Base-by-base conservation (phyloP, 768 basidiomycete genomes). In the Mycena amicta region DNA sequence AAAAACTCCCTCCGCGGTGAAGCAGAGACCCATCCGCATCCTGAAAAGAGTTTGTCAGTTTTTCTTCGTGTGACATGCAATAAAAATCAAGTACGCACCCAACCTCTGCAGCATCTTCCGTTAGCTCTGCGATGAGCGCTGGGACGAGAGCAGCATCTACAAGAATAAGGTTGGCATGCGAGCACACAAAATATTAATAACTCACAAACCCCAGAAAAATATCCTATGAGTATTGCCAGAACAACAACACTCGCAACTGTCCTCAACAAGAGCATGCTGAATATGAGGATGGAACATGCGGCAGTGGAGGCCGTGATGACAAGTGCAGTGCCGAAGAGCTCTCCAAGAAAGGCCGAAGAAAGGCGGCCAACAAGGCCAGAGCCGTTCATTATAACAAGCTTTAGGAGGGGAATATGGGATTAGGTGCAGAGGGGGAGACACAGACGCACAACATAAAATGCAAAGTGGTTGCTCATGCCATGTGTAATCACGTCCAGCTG, bases 401-500 rank as follows among this genome's bases (percentile, higher is more conserved):
- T 33, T 4, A 57, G 57, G 33, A 63, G 57, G 3, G 63, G 64
- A 51, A 61, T 11, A 33, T 25, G 18, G 53, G 45, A 22, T 22
- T 13, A 28, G 20, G 58, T 5, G n/a, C 25, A 27, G 16, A 28
- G 52, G n/a, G 57, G 33, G 54, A 31, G 12, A 33, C 31, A 63
- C 33, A 37, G 52, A 69, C 72, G 27, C 56, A 86, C 85, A 28
- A 78, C 78, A 57, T 86, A 85, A 58, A 87, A 86, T 0, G 85
- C 81, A 4, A 87, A 71, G n/a, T 67, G 71, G 8, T 75, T 67
- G 16, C 72, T 67, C 37, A 83, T 73, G 1, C 79, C 78, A 54
- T 82, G 82, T 50, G 74, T 69, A 27, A 81, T 72, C 1, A 84
- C 75, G 56, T 82, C 78, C 13, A 86, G 67, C 60, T 87, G 86